phyloP scores from a whole-genome alignment of 495 filamentous ascomycete species.

The Hypoxylon fragiforme region DNA sequence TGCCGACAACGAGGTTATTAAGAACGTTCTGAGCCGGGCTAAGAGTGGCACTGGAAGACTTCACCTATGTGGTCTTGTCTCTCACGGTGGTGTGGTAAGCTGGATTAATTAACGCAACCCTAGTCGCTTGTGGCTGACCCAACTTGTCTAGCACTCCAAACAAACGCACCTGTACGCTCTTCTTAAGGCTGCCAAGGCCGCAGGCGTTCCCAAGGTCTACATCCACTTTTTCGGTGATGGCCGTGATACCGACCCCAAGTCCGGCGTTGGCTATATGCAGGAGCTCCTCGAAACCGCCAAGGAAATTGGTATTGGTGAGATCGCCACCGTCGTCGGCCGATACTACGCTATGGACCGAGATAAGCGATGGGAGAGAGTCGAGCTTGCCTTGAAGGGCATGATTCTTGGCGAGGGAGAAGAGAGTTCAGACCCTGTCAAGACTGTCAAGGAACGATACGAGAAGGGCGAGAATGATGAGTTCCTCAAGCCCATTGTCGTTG shows the following conservation, averaged over 20 bases:
- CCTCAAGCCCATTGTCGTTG: constrained; percentile 94
- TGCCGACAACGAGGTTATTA: constrained; percentile 75
- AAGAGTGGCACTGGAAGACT: constrained; percentile 89
- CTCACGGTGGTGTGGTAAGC: constrained; percentile 86
- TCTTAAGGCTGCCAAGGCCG: constrained; percentile 84
- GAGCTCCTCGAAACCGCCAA: constrained; percentile 74
- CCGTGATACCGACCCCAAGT: constrained; percentile 96
- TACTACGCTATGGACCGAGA: constrained; percentile 99
- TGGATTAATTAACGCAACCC: not conserved
- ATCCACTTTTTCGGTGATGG: constrained; percentile 99
- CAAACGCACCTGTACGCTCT: constrained; percentile 89
- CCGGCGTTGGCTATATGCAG: constrained; percentile 81
- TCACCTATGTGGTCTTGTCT: constrained; percentile 86
- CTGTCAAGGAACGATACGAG: constrained; percentile 83
- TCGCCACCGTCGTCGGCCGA: constrained; percentile 92
- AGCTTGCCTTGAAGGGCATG: constrained; percentile 85
- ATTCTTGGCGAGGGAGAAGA: constrained; percentile 83
- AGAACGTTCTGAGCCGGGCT: constrained; percentile 74
- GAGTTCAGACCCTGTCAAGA: constrained; percentile 79
- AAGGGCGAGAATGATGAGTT: constrained; percentile 94
- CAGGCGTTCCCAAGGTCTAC: constrained; percentile 84
- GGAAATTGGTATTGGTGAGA: constrained; percentile 81
- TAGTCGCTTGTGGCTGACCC: constrained; percentile 12
- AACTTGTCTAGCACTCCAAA: constrained; percentile 70
- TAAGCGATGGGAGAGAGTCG: constrained; percentile 96